These are phyloP conservation scores for Diaporthe aspalathi DNA, from an alignment of 2,329 filamentous ascomycete species.

Conservation along the genomic window DNA sequence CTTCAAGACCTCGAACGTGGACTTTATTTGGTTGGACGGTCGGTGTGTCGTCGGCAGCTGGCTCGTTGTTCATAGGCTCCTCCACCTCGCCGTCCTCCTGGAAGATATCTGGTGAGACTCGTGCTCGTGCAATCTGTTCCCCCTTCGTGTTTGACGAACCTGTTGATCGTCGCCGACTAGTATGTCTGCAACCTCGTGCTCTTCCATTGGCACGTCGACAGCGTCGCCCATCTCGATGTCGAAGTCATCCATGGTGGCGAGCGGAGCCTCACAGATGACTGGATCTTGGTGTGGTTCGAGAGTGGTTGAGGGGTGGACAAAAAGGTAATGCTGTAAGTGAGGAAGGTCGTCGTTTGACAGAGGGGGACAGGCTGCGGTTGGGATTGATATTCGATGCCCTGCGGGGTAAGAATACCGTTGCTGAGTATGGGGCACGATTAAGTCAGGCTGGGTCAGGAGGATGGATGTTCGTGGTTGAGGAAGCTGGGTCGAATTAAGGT, in stretches of 20 bases:
- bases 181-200: slow-evolving; percentile 48
- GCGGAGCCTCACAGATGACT: slow-evolving; percentile 14
- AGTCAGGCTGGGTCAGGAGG: not conserved
- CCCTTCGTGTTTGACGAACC: slow-evolving; percentile 39
- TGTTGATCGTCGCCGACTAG: slow-evolving; percentile 44
- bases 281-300: not conserved
- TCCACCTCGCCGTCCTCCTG: slow-evolving; percentile 57
- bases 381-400: not conserved
- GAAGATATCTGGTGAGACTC: slow-evolving; percentile 29
- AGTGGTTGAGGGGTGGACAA: not conserved
- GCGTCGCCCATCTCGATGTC: slow-evolving; percentile 79
- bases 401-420: not conserved
- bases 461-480: not conserved
- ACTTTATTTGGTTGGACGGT: slow-evolving; percentile 70
- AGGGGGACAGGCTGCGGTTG: not conserved
- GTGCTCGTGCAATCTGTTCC: too few species aligned
- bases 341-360: not conserved
- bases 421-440: not conserved
- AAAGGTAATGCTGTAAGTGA: not conserved
- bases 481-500: slow-evolving; percentile 21
- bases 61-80: slow-evolving; percentile 44
- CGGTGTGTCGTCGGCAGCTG: slow-evolving; percentile 44
- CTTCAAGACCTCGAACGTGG: slow-evolving; percentile 86
- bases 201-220: slow-evolving; percentile 53
- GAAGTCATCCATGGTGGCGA: slow-evolving; percentile 67